Base-by-base conservation (phyloP, 208 protist genomes). In the Leishmania guyanensis region DNA sequence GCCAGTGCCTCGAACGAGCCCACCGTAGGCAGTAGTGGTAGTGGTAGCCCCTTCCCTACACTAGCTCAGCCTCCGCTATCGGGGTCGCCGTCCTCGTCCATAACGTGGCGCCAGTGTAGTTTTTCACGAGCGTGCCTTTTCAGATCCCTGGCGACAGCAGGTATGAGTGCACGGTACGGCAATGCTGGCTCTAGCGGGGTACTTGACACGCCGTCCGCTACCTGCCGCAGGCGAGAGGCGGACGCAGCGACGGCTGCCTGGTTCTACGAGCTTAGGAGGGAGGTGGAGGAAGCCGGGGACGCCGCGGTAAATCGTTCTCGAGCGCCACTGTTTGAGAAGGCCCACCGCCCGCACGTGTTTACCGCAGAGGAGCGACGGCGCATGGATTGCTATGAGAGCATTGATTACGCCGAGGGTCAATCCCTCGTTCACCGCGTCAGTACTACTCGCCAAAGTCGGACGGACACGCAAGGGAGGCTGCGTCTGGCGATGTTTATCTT, bases 361-460 rank as follows among this genome's bases (percentile, higher is more conserved):
- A 90, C 93, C 0, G 78, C 84, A 17, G 87, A 91, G 46, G 91
- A 96, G 84, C 82, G 90, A 39, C 81, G 82, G 10, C 82, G 89
- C n/a, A 96, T 96, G 93, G 90, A 91, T 65, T 82, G 87, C n/a
- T 95, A 93, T 81, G 93, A 96, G 83, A 89, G 89, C 81, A 90
- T 96, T 73, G 93, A 96, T 85, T 96, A 95, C 83, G 88, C 83
- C 36, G 89, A 87, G 84, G 81, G 87, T 1, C 89, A 94, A 70
- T 91, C 84, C 2, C 78, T 89, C 46, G 75, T 91, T 29, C 90
- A 93, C 82, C 85, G 87, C 50, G 79, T 88, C 20, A 78, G 86
- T 51, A 77, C 86, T 36, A 64, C 77, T 43, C 62, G 80, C 36
- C 73, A 75, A 43, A 79, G 84, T 70, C 75, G 62, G 58, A 46